Base-by-base conservation (phyloP, 352 stramenopile genomes). In the Ophiocytium majus region DNA sequence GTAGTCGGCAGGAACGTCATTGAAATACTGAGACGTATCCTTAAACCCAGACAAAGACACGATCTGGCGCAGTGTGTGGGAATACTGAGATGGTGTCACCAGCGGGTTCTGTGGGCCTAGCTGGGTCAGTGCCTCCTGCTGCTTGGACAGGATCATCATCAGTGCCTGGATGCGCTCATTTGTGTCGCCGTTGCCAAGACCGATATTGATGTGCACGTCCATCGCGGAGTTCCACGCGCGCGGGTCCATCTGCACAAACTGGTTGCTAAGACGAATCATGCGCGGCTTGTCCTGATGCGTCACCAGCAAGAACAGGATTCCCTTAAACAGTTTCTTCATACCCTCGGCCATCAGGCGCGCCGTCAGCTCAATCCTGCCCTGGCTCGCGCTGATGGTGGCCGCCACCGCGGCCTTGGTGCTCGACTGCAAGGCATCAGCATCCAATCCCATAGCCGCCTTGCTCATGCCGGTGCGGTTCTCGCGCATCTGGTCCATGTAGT, bases 401-500 rank as follows among this genome's bases (percentile, higher is more conserved):
- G 57, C 57, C 23, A 71, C 57, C 57, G 57, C 57, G 19, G 57
- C 28, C 19, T 23, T 28, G 57, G 19, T 71, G 19, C 28, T 23
- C 19, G 23, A 23, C 57, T 71, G 57, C 57, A 71, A 71, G 23
- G 57, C 57, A 23, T 71, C 57, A 28, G 57, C 57, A 28, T 71
- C 57, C 19, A 71, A 23, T 23, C 57, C 57, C 57, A 23, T 23
- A 23, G 19, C 57, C 57, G 23, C 19, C 57, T 28, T 23, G 19
- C 23, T 28, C 57, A 71, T 28, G 57, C 57, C 57, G 19, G 57
- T 71, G 57, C 57, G 57, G 19, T 28, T 23, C 57, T 71, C 57
- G 57, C 57, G 57, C 57, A 71, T 28, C 57, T 71, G 57, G 28
- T 71, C 57, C 57, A 71, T 71, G 57, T 71, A 71, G 19, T 71